phyloP scores from a whole-genome alignment of 2,329 filamentous ascomycete species.

The Pseudocercospora fijiensis region DNA sequence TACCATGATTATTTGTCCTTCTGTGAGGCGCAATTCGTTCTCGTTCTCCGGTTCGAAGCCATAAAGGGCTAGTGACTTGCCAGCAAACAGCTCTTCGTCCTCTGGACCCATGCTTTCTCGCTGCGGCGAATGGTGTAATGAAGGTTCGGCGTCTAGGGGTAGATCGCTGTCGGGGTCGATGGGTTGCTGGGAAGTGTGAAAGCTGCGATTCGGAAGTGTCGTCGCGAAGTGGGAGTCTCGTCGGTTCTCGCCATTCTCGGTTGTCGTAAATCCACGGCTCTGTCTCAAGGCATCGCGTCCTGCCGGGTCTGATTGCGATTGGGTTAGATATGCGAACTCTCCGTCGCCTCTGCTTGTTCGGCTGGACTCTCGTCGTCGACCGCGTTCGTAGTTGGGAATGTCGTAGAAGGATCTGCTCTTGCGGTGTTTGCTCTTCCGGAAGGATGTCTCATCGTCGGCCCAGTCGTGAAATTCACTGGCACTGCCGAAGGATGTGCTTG shows the following conservation, averaged over 20 bases:
- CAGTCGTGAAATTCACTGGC: constrained; percentile 21
- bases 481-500: constrained; percentile 38
- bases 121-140: constrained; percentile 29
- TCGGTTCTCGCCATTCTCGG: constrained; percentile 28
- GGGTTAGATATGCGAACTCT: constrained; percentile 37
- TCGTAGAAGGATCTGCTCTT: constrained; percentile 73
- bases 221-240: constrained; percentile 55
- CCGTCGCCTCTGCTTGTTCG: constrained; percentile 36
- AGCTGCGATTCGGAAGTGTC: constrained; percentile 34
- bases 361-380: constrained; percentile 50
- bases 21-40: constrained; percentile 87
- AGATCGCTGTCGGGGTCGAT: constrained; percentile 29
- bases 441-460: constrained; percentile 23
- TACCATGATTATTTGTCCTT: constrained; percentile 95
- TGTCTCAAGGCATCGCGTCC: constrained; percentile 34
- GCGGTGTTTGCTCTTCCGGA: constrained; percentile 34
- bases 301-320: constrained; percentile 31
- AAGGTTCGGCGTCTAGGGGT: constrained; percentile 34
- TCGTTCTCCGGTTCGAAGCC: constrained; percentile 95
- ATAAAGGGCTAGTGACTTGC: constrained; percentile 91
- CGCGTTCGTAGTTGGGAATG: constrained; percentile 73
- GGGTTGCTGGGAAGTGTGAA: constrained; percentile 26
- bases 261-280: constrained; percentile 40
- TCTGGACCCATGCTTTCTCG: constrained; percentile 57
- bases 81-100: constrained; percentile 90